These are phyloP conservation scores for Lanmaoa pseudosensibilis DNA, from an alignment of 768 basidiomycete species.

Conservation along the genomic window DNA sequence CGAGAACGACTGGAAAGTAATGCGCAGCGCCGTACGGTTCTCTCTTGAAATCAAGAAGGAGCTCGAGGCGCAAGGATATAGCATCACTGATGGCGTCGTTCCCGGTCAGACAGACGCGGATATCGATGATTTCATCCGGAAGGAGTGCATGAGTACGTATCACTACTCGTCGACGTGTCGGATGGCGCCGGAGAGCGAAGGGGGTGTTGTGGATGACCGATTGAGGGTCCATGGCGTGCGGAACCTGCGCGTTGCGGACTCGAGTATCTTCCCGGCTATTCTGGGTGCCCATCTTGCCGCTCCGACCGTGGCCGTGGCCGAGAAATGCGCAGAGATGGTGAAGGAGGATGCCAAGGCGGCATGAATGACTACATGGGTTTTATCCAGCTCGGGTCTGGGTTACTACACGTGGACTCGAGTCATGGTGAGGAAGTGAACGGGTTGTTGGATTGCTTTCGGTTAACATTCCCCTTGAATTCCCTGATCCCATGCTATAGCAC, in stretches of 20 bases:
- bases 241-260: slow-evolving; percentile 41
- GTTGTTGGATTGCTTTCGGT: too few relatives aligned
- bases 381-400: not conserved
- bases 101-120: not conserved
- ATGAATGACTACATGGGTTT: not conserved
- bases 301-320: slow-evolving; percentile 34
- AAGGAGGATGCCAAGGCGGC: not conserved
- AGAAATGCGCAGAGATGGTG: slow-evolving; percentile 40
- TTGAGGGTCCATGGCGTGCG: slow-evolving; percentile 46
- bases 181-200: slow-evolving; percentile 27
- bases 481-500: too few relatives aligned
- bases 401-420: not conserved
- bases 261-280: slow-evolving; percentile 33
- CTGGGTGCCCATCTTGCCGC: slow-evolving; percentile 35
- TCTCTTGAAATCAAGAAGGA: not conserved
- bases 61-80: not conserved
- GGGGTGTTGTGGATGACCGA: slow-evolving; percentile 38
- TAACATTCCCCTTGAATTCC: too few relatives aligned
- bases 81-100: not conserved
- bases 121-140: not conserved
- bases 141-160: not conserved
- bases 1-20: not conserved
- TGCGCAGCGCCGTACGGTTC: not conserved
- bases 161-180: slow-evolving; percentile 24
- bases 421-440: not conserved